These are phyloP conservation scores for Botryobasidium botryosum DNA, from an alignment of 768 basidiomycete species.

Conservation along the genomic window DNA sequence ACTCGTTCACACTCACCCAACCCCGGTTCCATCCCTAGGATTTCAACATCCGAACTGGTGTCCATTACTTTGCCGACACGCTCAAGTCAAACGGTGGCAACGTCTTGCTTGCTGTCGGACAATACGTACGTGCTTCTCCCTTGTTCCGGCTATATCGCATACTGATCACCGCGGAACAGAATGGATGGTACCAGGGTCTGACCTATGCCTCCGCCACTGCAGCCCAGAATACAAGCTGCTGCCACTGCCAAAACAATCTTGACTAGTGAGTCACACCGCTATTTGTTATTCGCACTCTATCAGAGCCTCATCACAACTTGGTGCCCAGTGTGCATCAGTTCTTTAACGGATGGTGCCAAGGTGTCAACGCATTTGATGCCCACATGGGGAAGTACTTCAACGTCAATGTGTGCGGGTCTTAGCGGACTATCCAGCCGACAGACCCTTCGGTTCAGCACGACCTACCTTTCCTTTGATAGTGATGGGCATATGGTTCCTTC, in stretches of 20 bases:
- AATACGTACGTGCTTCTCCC: conserved; percentile 26
- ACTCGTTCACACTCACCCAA: too few relatives aligned
- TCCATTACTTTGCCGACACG: conserved; percentile 38
- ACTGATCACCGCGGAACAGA: conserved; percentile 17
- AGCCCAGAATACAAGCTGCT: conserved; percentile 37
- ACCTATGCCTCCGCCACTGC: conserved; percentile 46
- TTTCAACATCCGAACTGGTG: conserved; percentile 55
- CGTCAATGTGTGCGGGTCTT: conserved; percentile 30
- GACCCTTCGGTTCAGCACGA: too few relatives aligned
- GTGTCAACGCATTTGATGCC: conserved; percentile 32
- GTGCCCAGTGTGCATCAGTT: conserved; percentile 43
- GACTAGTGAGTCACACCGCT: conserved; percentile 46
- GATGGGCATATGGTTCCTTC: too few relatives aligned
- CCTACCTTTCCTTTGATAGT: too few relatives aligned
- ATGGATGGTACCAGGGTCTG: conserved; percentile 48
- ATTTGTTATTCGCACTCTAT: background rate
- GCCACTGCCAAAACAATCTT: conserved; percentile 64
- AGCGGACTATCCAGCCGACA: too few relatives aligned
- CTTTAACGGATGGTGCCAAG: conserved; percentile 53
- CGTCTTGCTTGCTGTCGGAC: conserved; percentile 40
- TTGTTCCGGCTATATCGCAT: background rate
- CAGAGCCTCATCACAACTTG: conserved; percentile 5
- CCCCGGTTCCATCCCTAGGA: too few relatives aligned
- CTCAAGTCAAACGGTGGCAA: conserved; percentile 34
- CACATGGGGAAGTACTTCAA: conserved; percentile 54